These are phyloP conservation scores for Teunomyces barrocoloradensis DNA, from an alignment of 805 yeast species.

Conservation along the genomic window DNA sequence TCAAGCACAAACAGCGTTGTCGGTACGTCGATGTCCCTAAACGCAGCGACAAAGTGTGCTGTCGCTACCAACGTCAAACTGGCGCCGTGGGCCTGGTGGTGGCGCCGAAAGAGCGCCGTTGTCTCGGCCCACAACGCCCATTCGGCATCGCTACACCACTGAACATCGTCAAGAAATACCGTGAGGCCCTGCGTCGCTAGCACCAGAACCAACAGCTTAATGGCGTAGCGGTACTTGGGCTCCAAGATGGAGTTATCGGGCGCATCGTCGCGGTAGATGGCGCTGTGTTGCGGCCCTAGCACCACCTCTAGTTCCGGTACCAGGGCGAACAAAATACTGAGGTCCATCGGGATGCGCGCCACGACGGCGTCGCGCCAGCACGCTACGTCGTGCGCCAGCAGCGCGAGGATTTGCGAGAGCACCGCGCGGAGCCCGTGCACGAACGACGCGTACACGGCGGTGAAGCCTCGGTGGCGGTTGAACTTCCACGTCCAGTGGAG, in stretches of 20 bases:
- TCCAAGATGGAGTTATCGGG: conserved; percentile 37
- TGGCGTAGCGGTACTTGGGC: conserved; percentile 38
- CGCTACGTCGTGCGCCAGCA: conserved; percentile 30
- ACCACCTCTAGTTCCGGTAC: conserved; percentile 45
- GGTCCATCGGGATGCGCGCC: conserved; percentile 38
- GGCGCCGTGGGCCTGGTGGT: conserved; percentile 8
- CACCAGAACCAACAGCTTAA: conserved; percentile 41
- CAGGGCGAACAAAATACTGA: conserved; percentile 37
- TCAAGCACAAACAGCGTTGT: neutral
- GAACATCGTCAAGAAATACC: conserved; percentile 45
- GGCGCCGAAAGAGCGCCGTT: conserved; percentile 14
- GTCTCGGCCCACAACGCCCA: conserved; percentile 29
- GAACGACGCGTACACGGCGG: conserved; percentile 34
- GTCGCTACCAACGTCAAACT: conserved; percentile 11
- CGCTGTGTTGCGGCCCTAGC: conserved; percentile 40
- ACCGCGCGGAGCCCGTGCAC: conserved; percentile 38
- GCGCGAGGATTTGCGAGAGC: conserved; percentile 40
- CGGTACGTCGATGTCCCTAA: neutral
- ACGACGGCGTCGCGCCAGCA: conserved; percentile 42
- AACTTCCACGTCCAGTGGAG: conserved; percentile 33
- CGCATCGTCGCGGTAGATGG: conserved; percentile 15
- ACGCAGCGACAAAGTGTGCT: neutral
- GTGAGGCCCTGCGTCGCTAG: conserved; percentile 44
- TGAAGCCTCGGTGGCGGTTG: conserved; percentile 22
- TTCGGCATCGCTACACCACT: conserved; percentile 39